Percentiles rank a stretch among this genome's conserved stretches.
phyloP scores from a whole-genome alignment of 1,284 basidiomycete species.

The Exobasidium cylindrosporum region DNA sequence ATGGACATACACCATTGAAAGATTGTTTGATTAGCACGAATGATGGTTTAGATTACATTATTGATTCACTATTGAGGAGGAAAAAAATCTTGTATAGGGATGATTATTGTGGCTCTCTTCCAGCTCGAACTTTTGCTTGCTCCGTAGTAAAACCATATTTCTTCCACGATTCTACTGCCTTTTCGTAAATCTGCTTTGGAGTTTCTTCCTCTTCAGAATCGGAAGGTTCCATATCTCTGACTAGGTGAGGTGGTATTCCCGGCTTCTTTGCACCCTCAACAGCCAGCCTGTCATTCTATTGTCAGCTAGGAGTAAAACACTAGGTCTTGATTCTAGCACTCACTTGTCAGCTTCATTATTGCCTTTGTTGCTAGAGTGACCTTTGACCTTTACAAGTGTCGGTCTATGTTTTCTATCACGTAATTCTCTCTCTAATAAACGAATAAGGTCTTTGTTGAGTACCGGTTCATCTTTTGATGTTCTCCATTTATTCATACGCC shows the following conservation, averaged over 20 bases:
- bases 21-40: not conserved
- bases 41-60: not conserved
- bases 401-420: conserved; percentile 16
- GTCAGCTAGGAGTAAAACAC: not conserved
- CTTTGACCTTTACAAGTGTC: conserved; percentile 67
- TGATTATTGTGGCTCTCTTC: no score
- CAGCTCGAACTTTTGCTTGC: not conserved
- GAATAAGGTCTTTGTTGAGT: conserved; percentile 68
- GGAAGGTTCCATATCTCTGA: conserved; percentile 12
- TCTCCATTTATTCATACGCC: conserved; percentile 63
- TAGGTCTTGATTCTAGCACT: not conserved
- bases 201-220: conserved; percentile 14
- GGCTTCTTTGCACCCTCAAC: conserved; percentile 24
- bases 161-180: not conserved
- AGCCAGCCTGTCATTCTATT: conserved; percentile 19
- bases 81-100: no score
- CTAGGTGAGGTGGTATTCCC: conserved; percentile 12
- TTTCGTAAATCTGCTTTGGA: not conserved
- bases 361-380: conserved; percentile 68
- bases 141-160: not conserved
- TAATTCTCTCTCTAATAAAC: conserved; percentile 57
- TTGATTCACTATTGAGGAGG: no score
- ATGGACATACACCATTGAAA: not conserved
- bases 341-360: conserved; percentile 72
- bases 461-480: conserved; percentile 62